A percentile compares a stretch with the other conserved stretches of the same genome.
phyloP scores from a whole-genome alignment of 306 rosid species.

The Adenanthera pavonina region DNA sequence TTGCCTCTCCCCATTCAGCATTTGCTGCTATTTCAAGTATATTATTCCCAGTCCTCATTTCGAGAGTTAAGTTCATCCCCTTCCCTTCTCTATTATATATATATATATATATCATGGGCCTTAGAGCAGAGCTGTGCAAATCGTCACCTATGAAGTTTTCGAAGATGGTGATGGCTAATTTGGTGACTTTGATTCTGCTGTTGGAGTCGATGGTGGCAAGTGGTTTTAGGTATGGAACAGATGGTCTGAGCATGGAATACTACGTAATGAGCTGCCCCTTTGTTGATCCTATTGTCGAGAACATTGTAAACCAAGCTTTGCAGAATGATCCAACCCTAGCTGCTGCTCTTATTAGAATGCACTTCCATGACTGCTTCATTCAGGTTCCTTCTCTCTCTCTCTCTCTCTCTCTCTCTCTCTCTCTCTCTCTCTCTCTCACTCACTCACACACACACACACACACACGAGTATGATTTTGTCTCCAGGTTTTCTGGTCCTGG shows the following conservation, averaged over 20 bases:
- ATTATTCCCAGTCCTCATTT: constrained; percentile 12
- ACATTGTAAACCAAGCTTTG: constrained; percentile 64
- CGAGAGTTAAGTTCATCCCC: constrained; percentile 28
- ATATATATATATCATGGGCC: not conserved
- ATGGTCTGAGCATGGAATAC: constrained; percentile 64
- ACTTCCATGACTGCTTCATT: constrained; percentile 86
- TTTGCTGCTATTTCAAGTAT: constrained; percentile 44
- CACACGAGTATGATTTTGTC: not conserved
- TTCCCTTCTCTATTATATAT: not conserved
- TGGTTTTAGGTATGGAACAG: constrained; percentile 39
- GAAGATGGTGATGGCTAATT: constrained; percentile 43
- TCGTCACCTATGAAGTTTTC: constrained; percentile 29
- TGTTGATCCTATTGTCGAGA: constrained; percentile 63
- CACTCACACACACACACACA: not conserved
- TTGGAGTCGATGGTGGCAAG: constrained; percentile 43
- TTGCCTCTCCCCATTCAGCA: constrained; percentile 15
- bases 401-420: not conserved
- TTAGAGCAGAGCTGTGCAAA: constrained; percentile 20
- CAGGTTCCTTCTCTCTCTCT: constrained; percentile 50
- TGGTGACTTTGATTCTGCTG: constrained; percentile 40
- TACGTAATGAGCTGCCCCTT: constrained; percentile 71
- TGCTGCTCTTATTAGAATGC: constrained; percentile 79
- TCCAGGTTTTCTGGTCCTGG: too few species aligned
- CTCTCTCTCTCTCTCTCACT: not conserved
- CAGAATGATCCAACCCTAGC: constrained; percentile 69